phyloP scores from a whole-genome alignment of 2,329 filamentous ascomycete genomes.

The Zymoseptoria passerinii region DNA sequence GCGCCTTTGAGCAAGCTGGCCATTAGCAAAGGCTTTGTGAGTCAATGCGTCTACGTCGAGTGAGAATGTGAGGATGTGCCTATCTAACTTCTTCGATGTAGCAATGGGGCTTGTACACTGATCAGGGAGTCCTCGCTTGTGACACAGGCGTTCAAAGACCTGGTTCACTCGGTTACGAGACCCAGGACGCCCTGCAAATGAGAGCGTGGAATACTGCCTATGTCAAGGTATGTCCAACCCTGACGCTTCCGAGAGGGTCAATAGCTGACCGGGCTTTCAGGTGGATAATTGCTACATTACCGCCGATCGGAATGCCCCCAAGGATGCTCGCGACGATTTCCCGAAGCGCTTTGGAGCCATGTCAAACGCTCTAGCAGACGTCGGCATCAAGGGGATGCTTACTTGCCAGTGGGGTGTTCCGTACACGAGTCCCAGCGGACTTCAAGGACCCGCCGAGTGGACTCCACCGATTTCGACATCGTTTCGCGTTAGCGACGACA shows the following conservation, averaged over 20 bases:
- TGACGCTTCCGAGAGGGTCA: not conserved
- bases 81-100: not conserved
- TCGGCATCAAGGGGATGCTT: conserved; percentile 25
- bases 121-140: conserved; percentile 22
- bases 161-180: conserved; percentile 20
- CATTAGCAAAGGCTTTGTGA: conserved; percentile 37
- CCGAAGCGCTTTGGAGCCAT: conserved; percentile 20
- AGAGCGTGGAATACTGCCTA: conserved; percentile 23
- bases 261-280: not conserved
- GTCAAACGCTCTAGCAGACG: conserved; percentile 19
- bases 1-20: conserved; percentile 44
- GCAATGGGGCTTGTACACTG: conserved; percentile 49
- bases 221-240: conserved; percentile 14
- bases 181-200: conserved; percentile 21
- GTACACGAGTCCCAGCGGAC: conserved; percentile 17
- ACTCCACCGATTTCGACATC: conserved; percentile 24
- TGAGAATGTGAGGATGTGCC: not conserved
- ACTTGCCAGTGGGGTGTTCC: conserved; percentile 26
- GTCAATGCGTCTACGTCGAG: not conserved
- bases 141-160: conserved; percentile 14
- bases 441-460: conserved; percentile 27
- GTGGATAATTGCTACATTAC: conserved; percentile 28
- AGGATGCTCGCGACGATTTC: conserved; percentile 25
- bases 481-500: conserved; percentile 27
- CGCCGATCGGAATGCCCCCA: conserved; percentile 20